Base-by-base conservation (phyloP, 345 rosid genomes). In the Punica granatum region DNA sequence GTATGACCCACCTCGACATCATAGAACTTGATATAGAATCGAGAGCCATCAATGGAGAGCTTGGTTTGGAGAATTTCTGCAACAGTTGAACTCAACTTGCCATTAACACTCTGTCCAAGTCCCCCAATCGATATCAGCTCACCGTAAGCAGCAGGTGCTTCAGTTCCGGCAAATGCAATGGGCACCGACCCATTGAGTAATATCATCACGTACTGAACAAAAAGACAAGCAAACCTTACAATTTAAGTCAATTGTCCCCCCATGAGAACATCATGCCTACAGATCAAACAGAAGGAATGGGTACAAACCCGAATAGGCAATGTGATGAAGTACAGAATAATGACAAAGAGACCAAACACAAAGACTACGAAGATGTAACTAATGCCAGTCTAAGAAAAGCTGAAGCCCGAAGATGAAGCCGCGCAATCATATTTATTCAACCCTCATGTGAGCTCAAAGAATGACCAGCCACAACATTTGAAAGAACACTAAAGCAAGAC, bases 91-190 rank as follows among this genome's bases (percentile, higher is more conserved):
- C 99, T 92, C 76, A 94, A 76, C 73, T 86, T 89, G 51, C 86
- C 87, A 67, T 92, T 88, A 8, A 88, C 97, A 35, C 77, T 70
- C 23, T 85, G 85, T 54, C 87, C 92, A 72, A 94, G 84, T 18
- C 96, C 90, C 26, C 99, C 96, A 10, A 84, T 85, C 15, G 98
- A 92, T 70, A 88, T 88, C 78, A 90, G 41, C 77, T 92, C 99
- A 39, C 90, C 99, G 64, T 85, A 90, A 0, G 98, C 97, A 62
- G 97, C 99, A 0, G 97, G 96, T 32, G 78, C 90, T 78, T 92
- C 99, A 3, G 85, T 85, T 14, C 96, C 96, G 6, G 90, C 87
- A 82, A 95, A 90, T 60, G 96, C 85, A 72, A 92, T 83, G 23
- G 97, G 96, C 64, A 92, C 96, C 41, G 90, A 86, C n/a, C 83